Conservation (phyloP, 148 eudicot genomes). For the Amaranthus hypochondriacus region DNA sequence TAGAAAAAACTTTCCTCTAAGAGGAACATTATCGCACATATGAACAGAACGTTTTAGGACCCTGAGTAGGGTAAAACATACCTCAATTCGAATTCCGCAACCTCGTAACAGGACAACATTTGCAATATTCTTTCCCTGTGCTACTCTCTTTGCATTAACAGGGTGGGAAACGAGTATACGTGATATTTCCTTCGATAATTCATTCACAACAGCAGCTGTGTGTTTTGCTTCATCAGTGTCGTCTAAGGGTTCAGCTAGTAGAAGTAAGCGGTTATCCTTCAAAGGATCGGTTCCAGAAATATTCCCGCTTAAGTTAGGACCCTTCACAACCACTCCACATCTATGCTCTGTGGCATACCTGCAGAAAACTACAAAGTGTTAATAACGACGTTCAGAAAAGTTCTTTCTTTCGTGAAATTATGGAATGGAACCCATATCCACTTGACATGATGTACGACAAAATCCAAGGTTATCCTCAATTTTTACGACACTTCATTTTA, state of each 20-base stretch:
- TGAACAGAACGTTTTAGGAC: not conserved
- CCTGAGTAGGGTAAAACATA: constrained; percentile 16
- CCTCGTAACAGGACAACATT: constrained; percentile 89
- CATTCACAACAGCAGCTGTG: constrained; percentile 87
- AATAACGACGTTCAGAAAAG: too few relatives aligned
- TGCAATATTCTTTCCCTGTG: constrained; percentile 83
- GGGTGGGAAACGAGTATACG: constrained; percentile 78
- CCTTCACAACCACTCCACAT: constrained; percentile 97
- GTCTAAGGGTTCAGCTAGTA: constrained; percentile 78
- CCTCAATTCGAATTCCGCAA: constrained; percentile 98
- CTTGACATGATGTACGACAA: not conserved
- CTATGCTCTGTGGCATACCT: constrained; percentile 99
- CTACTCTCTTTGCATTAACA: constrained; percentile 62
- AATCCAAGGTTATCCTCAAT: not conserved
- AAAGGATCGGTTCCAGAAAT: constrained; percentile 98
- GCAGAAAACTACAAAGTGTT: constrained; percentile 9
- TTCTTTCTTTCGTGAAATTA: not conserved
- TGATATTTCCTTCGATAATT: constrained; percentile 86
- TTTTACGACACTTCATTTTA: not conserved
- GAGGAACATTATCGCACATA: not conserved
- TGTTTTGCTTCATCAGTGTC: constrained; percentile 83
- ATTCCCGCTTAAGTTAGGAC: constrained; percentile 89
- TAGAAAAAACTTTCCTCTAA: not conserved
- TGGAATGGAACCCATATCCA: too few relatives aligned
- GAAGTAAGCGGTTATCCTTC: constrained; percentile 83